Conservation (phyloP, 306 rosid species). For the Mimosa bimucronata region DNA sequence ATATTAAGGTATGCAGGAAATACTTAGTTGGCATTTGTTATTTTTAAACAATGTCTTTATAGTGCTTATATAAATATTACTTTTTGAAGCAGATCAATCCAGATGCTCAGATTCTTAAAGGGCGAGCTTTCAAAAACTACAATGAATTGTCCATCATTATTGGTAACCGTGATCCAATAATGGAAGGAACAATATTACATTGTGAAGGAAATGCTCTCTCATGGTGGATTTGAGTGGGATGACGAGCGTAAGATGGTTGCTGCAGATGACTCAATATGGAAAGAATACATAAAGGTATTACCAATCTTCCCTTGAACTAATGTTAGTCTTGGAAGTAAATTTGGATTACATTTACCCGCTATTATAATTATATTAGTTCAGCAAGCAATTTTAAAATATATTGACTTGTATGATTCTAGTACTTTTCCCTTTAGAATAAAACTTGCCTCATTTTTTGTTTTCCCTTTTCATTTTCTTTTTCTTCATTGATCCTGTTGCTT, state of each 20-base stretch:
- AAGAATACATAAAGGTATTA: slow-evolving; percentile 53
- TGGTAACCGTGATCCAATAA: slow-evolving; percentile 50
- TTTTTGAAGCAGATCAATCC: slow-evolving; percentile 49
- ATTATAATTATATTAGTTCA: slow-evolving; percentile 2
- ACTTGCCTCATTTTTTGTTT: neutral
- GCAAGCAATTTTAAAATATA: slow-evolving; percentile 12
- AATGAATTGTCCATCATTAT: slow-evolving; percentile 53
- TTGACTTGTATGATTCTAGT: slow-evolving; percentile 1
- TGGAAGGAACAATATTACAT: slow-evolving; percentile 55
- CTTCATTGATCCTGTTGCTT: neutral
- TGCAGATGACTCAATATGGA: slow-evolving; percentile 56
- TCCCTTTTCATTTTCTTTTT: neutral
- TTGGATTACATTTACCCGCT: slow-evolving; percentile 30
- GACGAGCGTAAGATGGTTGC: slow-evolving; percentile 50
- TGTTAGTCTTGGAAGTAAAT: slow-evolving; percentile 23
- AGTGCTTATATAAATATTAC: slow-evolving; percentile 15
- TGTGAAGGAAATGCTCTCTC: slow-evolving; percentile 53
- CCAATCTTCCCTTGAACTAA: slow-evolving; percentile 27
- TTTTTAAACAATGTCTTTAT: slow-evolving; percentile 27
- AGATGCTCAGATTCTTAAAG: slow-evolving; percentile 58
- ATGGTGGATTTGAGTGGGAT: slow-evolving; percentile 59
- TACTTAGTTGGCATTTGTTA: slow-evolving; percentile 11
- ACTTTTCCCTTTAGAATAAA: slow-evolving; percentile 5
- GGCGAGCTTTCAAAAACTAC: slow-evolving; percentile 53
- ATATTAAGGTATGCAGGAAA: slow-evolving; percentile 47